Evolutionary conservation across 2,329 filamentous ascomycete genomes (phyloP).

Genomic region (Claviceps monticola): DNA sequence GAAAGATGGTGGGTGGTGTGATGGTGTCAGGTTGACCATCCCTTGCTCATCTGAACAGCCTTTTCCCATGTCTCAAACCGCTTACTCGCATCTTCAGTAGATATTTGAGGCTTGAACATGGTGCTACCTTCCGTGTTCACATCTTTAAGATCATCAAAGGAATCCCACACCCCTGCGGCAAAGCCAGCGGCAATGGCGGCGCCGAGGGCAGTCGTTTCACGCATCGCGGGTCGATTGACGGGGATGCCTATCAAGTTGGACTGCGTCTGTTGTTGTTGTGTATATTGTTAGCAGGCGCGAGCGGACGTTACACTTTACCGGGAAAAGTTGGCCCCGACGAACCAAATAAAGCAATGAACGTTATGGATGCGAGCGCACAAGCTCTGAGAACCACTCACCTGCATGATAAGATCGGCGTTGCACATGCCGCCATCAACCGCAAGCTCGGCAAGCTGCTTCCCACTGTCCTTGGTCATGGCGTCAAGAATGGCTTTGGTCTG

Average conservation of each 20-base stretch:
- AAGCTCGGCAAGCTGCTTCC: conserved; percentile 57
- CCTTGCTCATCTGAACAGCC: conserved; percentile 66
- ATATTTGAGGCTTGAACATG: conserved; percentile 53
- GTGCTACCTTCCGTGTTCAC: conserved; percentile 58
- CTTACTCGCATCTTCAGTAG: conserved; percentile 40
- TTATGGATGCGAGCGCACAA: too few relatives aligned
- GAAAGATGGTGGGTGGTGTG: not conserved
- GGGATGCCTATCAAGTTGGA: conserved; percentile 69
- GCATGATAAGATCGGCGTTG: conserved; percentile 70
- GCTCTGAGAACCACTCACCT: conserved; percentile 21
- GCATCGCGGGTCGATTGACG: conserved; percentile 65
- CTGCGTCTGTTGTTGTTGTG: conserved; percentile 42
- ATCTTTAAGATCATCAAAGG: conserved; percentile 55
- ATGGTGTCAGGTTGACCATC: conserved; percentile 39
- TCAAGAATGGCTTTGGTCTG: conserved; percentile 72
- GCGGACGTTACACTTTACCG: too few relatives aligned
- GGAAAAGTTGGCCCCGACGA: too few relatives aligned
- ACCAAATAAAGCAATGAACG: too few relatives aligned
- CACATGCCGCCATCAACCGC: conserved; percentile 77
- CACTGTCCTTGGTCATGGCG: conserved; percentile 69
- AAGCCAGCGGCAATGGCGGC: conserved; percentile 75
- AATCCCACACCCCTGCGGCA: conserved; percentile 60
- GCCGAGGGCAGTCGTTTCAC: conserved; percentile 69
- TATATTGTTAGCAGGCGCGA: not conserved
- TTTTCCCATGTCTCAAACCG: conserved; percentile 62